Base-by-base conservation (phyloP, 2,329 filamentous ascomycete genomes). In the Ciborinia camelliae region DNA sequence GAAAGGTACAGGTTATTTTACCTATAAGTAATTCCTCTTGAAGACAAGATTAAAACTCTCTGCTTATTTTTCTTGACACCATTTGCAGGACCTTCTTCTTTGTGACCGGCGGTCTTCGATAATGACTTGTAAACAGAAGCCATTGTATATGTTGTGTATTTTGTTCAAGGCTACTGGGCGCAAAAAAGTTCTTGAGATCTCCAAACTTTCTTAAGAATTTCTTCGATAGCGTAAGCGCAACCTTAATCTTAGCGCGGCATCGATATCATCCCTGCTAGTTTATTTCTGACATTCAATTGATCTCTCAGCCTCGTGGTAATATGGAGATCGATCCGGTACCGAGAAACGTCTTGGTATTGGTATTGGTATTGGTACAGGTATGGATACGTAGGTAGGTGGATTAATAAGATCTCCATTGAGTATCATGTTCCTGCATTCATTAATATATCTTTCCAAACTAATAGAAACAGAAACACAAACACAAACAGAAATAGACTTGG, bases 21-120 rank as follows among this genome's bases (percentile, higher is more conserved):
- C 89, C 90, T 85, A 78, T 91, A 92, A 41, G 94, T 97, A 62
- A 98, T 91, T 69, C 95, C 95, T 80, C 95, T 84, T 30, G 93
- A 97, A 32, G 91, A 95, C 72, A 99, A 83, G 73, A 98, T 93
- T 69, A 99, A 82, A 61, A 98, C 90, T 73, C 92, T 82, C 77
- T 89, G 87, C 80, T 86, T 88, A 75, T 87, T 89, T 78, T 83
- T 89, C 75, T 79, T 82, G 54, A 80, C 73, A 65, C 80, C 81
- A 76, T 80, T 81, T 68, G 76, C 79, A 60, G 77, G 78, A 60
- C 75, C 79, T 54, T 86, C 82, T 59, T 78, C 74, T 62, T 81
- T 79, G 70, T 84, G 83, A 59, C 79, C 77, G 66, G 78, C 72
- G 71, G 79, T 78, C 77, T 89, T 90, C 7, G 87, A 88, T 61